phyloP scores from a whole-genome alignment of 2,329 filamentous ascomycete species.

The Plectosphaerella cucumerina region DNA sequence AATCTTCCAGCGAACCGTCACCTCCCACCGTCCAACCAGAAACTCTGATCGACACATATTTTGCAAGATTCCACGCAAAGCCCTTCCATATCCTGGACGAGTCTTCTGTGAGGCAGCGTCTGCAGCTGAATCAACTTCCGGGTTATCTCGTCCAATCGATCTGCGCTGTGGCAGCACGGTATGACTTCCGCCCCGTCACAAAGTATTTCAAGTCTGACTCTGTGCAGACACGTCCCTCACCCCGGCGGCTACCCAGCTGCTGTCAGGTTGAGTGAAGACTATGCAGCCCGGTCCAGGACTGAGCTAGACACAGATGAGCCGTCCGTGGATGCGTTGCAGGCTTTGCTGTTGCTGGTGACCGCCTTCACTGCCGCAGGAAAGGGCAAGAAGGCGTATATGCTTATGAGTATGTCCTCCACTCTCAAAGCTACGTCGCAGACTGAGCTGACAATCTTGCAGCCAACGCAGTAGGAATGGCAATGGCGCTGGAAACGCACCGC shows the following conservation, averaged over 20 bases:
- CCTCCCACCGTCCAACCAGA: conserved; percentile 50
- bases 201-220: conserved; percentile 16
- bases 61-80: conserved; percentile 73
- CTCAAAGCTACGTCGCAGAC: neutral
- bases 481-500: conserved; percentile 75
- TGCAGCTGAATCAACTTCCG: conserved; percentile 65
- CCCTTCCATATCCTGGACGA: conserved; percentile 82
- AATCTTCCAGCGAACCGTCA: conserved; percentile 36
- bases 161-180: conserved; percentile 61
- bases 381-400: conserved; percentile 84
- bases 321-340: conserved; percentile 72
- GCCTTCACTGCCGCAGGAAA: conserved; percentile 74
- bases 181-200: conserved; percentile 15
- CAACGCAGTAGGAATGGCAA: conserved; percentile 75
- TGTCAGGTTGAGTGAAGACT: conserved; percentile 66
- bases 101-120: conserved; percentile 64
- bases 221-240: conserved; percentile 63
- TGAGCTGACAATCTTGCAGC: conserved; percentile 37
- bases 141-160: conserved; percentile 50
- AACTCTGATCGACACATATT: conserved; percentile 72
- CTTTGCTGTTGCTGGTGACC: conserved; percentile 69
- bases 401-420: conserved; percentile 55
- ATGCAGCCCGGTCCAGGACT: conserved; percentile 62
- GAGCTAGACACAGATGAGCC: conserved; percentile 78
- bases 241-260: conserved; percentile 64